A percentile compares a stretch with the other conserved stretches of the same genome.
Conservation (phyloP, 139 green algal genomes). For the Picocystis salinarum region DNA sequence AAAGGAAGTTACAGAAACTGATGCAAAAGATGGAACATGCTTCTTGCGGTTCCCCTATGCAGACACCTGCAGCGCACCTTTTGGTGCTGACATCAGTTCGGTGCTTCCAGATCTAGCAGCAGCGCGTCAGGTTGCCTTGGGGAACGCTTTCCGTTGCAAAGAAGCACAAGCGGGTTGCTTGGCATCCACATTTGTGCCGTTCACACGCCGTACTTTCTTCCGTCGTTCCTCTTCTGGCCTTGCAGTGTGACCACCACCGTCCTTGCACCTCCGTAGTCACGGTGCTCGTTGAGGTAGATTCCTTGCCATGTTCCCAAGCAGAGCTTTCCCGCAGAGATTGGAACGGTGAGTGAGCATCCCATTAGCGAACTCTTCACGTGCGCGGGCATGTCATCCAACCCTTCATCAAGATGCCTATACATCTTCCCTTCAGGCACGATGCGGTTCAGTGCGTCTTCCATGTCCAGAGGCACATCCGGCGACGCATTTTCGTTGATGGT, state of each 20-base stretch:
- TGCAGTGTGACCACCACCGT: conserved; percentile 50
- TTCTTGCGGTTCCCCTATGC: too few relatives aligned
- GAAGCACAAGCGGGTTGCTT: too few relatives aligned
- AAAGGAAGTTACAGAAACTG: too few relatives aligned
- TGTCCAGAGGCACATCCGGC: conserved; percentile 38
- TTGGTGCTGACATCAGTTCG: too few relatives aligned
- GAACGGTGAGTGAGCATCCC: conserved; percentile 33
- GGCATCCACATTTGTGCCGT: too few relatives aligned
- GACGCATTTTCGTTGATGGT: conserved; percentile 55
- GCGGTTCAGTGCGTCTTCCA: conserved; percentile 46
- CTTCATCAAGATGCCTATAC: conserved; percentile 59
- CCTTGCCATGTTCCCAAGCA: conserved; percentile 56
- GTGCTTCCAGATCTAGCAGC: too few relatives aligned
- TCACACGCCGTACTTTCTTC: conserved; percentile 39
- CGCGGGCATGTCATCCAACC: conserved; percentile 56
- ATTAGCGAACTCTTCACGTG: conserved; percentile 54
- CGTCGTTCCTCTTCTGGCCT: conserved; percentile 36
- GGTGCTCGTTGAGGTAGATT: conserved; percentile 61
- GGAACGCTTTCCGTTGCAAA: too few relatives aligned
- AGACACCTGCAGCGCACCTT: too few relatives aligned
- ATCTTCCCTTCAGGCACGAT: conserved; percentile 40
- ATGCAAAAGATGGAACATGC: too few relatives aligned
- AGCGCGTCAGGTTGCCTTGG: too few relatives aligned
- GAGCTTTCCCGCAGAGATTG: conserved; percentile 29
- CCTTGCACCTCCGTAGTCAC: conserved; percentile 33